Base-by-base conservation (phyloP, 441 rosid genomes). In the Metrosideros polymorpha region DNA sequence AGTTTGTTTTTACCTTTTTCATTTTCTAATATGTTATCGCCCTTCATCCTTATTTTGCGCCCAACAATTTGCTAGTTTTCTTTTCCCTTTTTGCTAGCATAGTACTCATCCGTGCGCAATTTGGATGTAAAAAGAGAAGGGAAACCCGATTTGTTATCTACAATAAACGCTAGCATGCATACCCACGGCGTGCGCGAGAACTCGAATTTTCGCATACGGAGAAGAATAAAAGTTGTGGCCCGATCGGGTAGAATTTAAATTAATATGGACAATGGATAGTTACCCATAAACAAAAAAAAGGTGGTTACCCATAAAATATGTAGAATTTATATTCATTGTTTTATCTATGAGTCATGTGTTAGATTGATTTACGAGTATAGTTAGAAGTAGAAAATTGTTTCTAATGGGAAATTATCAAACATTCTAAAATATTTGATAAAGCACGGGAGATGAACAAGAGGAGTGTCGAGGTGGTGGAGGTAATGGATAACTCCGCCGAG, bases 231-330 rank as follows among this genome's bases (percentile, higher is more conserved):
- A 51, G 22, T 49, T 14, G 51, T n/a, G 51, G 17, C 5, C 51
- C 51, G 1, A 1, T 49, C 5, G 15, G 15, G 4, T 12, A 49
- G 4, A 49, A 49, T 6, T 49, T 49, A 49, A 49, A 12, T 14
- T 56, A 3, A 6, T 5, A 57, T 12, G 1, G 2, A 57, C 0
- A 2, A 12, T n/a, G 14, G 29, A n/a, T 27, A 2, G 3, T 56
- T 56, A 10, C 0, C 6, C 3, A 49, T 5, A 0, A 4, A 14
- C 4, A 13, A 49, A 10, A 0, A 27, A 27, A 4, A 6, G 30
- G 1, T 3, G 29, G 32, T 57, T 27, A 55, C 59, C n/a, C n/a
- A n/a, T n/a, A n/a, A n/a, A n/a, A n/a, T n/a, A n/a, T n/a, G n/a
- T n/a, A n/a, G n/a, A n/a, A n/a, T n/a, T n/a, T 63, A 63, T 17